phyloP scores from a whole-genome alignment of 768 basidiomycete genomes.

The Gyrodon lividus region DNA sequence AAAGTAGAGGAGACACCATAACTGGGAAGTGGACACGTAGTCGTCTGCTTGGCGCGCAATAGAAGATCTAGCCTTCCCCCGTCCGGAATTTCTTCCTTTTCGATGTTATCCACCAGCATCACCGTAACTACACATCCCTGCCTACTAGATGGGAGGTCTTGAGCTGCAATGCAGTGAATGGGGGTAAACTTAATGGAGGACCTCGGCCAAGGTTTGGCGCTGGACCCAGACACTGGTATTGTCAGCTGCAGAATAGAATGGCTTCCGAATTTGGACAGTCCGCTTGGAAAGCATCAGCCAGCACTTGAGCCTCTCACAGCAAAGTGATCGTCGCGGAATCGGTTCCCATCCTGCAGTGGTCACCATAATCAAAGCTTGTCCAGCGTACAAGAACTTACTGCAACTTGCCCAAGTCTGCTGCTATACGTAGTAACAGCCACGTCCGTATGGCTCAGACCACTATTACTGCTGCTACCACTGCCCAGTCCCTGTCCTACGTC shows the following conservation, averaged over 20 bases:
- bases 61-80: not conserved
- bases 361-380: constrained; percentile 9
- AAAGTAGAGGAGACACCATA: constrained; percentile 32
- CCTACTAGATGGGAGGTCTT: no score
- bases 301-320: constrained; percentile 19
- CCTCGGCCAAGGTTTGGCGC: no score
- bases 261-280: constrained; percentile 29
- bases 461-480: constrained; percentile 14
- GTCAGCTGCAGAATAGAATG: no score
- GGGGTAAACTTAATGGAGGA: no score
- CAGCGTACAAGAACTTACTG: constrained; percentile 3
- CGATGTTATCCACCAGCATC: no score
- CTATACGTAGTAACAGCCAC: not conserved
- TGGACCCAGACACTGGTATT: no score
- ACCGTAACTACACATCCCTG: no score
- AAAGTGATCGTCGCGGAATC: constrained; percentile 30
- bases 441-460: constrained; percentile 31
- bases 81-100: not conserved
- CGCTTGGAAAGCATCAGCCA: constrained; percentile 16
- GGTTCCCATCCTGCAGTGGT: constrained; percentile 16
- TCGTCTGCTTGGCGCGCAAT: no score
- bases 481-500: constrained; percentile 29
- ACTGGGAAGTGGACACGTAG: not conserved
- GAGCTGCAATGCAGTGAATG: no score
- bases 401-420: not conserved